Conservation (phyloP, 2,329 filamentous ascomycete species). For the Pseudogymnoascus sp. region DNA sequence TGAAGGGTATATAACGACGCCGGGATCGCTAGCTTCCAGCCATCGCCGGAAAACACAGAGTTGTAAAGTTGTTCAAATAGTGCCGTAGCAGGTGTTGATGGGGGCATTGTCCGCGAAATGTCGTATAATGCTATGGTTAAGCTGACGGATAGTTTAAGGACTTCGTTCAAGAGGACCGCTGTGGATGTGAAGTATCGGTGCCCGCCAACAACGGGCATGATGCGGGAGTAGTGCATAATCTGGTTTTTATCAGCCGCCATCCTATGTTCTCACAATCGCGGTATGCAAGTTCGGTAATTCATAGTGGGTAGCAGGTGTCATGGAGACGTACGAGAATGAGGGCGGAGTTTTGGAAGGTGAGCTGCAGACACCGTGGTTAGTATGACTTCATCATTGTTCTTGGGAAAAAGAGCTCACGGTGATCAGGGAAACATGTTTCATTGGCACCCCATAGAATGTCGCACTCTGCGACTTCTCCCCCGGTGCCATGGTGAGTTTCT, state of each 20-base stretch:
- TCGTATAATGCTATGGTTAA: slow-evolving; percentile 85
- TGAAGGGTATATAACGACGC: slow-evolving; percentile 85
- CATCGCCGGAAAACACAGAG: slow-evolving; percentile 80
- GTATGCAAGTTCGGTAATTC: slow-evolving; percentile 8
- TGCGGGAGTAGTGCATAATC: slow-evolving; percentile 90
- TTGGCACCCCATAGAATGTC: slow-evolving; percentile 48
- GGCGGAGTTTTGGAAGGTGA: slow-evolving; percentile 74
- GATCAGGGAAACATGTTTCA: slow-evolving; percentile 63
- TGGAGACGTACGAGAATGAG: slow-evolving; percentile 57
- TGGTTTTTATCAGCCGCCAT: slow-evolving; percentile 31
- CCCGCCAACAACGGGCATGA: slow-evolving; percentile 79
- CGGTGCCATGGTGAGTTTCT: slow-evolving; percentile 18
- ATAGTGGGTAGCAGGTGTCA: neutral
- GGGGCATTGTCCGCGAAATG: slow-evolving; percentile 68
- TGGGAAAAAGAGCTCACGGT: slow-evolving; percentile 42
- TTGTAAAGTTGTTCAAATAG: slow-evolving; percentile 74
- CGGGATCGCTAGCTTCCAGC: slow-evolving; percentile 90
- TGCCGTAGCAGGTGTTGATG: slow-evolving; percentile 72
- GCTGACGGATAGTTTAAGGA: slow-evolving; percentile 82
- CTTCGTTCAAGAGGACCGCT: slow-evolving; percentile 87
- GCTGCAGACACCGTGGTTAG: slow-evolving; percentile 41
- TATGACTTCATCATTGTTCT: slow-evolving; percentile 24
- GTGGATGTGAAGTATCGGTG: slow-evolving; percentile 92
- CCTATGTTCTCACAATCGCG: slow-evolving; percentile 7
- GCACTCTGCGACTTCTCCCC: slow-evolving; percentile 23